Conservation (phyloP, 257 asterid genomes). For the Solanum paucissectum region DNA sequence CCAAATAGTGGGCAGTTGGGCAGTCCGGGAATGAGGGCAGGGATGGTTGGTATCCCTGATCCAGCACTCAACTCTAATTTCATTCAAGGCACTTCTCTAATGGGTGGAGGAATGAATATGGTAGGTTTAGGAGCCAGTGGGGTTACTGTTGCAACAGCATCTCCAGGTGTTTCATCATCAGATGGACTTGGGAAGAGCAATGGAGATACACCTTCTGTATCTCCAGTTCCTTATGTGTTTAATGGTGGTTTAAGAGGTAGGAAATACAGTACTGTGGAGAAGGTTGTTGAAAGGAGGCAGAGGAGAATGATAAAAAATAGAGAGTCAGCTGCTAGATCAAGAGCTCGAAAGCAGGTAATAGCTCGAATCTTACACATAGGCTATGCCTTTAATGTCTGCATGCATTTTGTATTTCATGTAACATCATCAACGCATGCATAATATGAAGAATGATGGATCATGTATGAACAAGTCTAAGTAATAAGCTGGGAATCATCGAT, state of each 20-base stretch:
- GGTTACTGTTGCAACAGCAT: conserved; percentile 29
- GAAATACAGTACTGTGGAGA: conserved; percentile 60
- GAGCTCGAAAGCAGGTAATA: conserved; percentile 93
- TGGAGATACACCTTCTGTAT: conserved; percentile 56
- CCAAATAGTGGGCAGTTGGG: conserved; percentile 28
- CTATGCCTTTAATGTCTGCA: background rate
- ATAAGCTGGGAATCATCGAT: background rate
- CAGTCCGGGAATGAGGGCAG: conserved; percentile 38
- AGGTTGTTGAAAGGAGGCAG: conserved; percentile 90
- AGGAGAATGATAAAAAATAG: conserved; percentile 94
- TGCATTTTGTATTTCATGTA: background rate
- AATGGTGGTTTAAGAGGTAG: conserved; percentile 68
- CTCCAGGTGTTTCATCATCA: conserved; percentile 64
- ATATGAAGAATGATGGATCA: background rate
- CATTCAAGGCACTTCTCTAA: conserved; percentile 30
- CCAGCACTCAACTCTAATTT: conserved; percentile 21
- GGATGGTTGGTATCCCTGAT: conserved; percentile 44
- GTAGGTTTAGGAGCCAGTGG: conserved; percentile 48
- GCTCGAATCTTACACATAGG: background rate
- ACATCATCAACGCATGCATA: background rate
- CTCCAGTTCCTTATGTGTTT: conserved; percentile 66
- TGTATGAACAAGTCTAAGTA: background rate
- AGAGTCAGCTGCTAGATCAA: conserved; percentile 94
- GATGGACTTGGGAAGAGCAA: conserved; percentile 65
- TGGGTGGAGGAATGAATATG: conserved; percentile 48